phyloP scores from a whole-genome alignment of 2,329 filamentous ascomycete genomes.

The Neurospora crassa region DNA sequence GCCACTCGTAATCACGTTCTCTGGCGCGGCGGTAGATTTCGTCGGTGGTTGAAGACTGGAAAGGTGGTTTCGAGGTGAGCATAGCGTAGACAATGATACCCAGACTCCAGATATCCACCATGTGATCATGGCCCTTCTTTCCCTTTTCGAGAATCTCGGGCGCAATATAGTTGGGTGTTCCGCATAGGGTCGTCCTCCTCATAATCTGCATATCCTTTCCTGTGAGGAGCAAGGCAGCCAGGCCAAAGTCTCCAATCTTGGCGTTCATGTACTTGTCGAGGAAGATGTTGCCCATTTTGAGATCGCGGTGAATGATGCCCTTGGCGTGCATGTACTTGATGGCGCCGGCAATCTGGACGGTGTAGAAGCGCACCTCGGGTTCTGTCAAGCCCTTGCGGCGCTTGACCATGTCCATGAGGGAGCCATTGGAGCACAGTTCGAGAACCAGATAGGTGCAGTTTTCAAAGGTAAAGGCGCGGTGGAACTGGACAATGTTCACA shows the following conservation, averaged over 20 bases:
- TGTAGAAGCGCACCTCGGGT: conserved; percentile 87
- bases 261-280: conserved; percentile 92
- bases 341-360: conserved; percentile 88
- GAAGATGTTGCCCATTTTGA: conserved; percentile 98
- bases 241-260: conserved; percentile 94
- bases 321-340: conserved; percentile 97
- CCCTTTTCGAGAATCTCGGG: conserved; percentile 93
- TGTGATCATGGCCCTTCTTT: conserved; percentile 91
- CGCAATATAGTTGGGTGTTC: conserved; percentile 96
- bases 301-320: conserved; percentile 90
- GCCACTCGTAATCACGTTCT: conserved; percentile 73
- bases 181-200: conserved; percentile 86
- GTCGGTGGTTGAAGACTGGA: conserved; percentile 83
- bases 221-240: conserved; percentile 84
- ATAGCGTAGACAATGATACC: conserved; percentile 98
- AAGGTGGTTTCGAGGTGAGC: conserved; percentile 91
- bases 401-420: conserved; percentile 96
- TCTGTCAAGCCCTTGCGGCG: conserved; percentile 83
- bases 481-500: conserved; percentile 90
- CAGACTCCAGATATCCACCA: conserved; percentile 96
- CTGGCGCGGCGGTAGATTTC: conserved; percentile 69
- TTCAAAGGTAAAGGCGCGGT: conserved; percentile 85
- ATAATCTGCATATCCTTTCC: conserved; percentile 80
- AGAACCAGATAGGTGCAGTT: conserved; percentile 88
- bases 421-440: conserved; percentile 90